Evolutionary conservation across 352 stramenopile genomes (phyloP).

Genomic region (Phytophthora cactorum): DNA sequence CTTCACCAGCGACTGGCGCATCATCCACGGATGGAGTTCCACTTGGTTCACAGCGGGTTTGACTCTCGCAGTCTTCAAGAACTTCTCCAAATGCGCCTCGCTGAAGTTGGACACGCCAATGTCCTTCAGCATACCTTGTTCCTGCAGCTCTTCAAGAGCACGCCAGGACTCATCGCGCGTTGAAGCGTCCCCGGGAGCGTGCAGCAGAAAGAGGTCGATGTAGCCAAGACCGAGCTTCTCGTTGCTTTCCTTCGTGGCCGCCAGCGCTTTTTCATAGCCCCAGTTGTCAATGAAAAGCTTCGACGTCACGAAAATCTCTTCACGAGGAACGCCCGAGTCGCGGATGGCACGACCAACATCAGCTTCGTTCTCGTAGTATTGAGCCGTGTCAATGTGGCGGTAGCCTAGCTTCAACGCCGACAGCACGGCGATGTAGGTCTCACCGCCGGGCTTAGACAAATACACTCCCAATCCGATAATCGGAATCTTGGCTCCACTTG

Average conservation of each 20-base stretch:
- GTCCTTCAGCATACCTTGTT: conserved; percentile 66
- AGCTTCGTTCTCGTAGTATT: conserved; percentile 87
- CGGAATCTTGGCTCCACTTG: conserved; percentile 54
- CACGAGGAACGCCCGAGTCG: conserved; percentile 73
- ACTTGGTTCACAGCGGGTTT: conserved; percentile 87
- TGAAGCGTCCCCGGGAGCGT: conserved; percentile 54
- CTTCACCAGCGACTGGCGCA: conserved; percentile 56
- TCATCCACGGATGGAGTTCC: conserved; percentile 78
- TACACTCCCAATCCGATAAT: conserved; percentile 62
- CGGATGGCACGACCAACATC: conserved; percentile 76
- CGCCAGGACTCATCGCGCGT: conserved; percentile 54
- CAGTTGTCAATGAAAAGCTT: conserved; percentile 74
- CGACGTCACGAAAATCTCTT: conserved; percentile 86
- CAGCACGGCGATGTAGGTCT: conserved; percentile 65
- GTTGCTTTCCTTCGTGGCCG: conserved; percentile 51
- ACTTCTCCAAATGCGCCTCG: conserved; percentile 78
- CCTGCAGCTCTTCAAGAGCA: conserved; percentile 60
- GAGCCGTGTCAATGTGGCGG: conserved; percentile 90
- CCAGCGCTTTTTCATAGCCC: conserved; percentile 73
- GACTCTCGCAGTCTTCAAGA: conserved; percentile 60
- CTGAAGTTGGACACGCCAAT: conserved; percentile 93
- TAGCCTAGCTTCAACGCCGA: conserved; percentile 77
- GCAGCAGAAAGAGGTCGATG: conserved; percentile 83
- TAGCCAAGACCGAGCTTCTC: conserved; percentile 72
- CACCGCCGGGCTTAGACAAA: conserved; percentile 46